phyloP scores from a whole-genome alignment of 139 green algal genomes.

The Coelastrella sp. region DNA sequence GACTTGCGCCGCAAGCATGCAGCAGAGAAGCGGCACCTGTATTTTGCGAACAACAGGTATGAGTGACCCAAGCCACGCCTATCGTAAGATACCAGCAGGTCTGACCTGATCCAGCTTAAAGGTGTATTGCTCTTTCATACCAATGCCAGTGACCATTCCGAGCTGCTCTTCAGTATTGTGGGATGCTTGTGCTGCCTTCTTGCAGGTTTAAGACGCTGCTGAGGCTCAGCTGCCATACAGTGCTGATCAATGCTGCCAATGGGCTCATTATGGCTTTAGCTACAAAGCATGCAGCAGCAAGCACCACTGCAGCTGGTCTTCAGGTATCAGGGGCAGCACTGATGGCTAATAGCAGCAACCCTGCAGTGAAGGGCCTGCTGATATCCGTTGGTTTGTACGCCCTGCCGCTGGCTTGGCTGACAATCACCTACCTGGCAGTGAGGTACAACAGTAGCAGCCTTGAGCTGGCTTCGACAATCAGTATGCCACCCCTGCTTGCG shows the following conservation, averaged over 20 bases:
- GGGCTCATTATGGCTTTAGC: background rate
- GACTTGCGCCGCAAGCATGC: conserved; percentile 40
- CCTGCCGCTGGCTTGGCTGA: conserved; percentile 30
- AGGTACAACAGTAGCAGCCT: background rate
- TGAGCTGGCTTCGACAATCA: background rate
- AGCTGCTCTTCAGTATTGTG: too few species aligned
- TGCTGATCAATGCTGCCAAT: conserved; percentile 8
- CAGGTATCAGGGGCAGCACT: background rate
- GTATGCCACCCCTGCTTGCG: background rate
- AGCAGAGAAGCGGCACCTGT: conserved; percentile 1
- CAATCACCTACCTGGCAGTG: conserved; percentile 11
- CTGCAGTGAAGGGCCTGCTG: background rate
- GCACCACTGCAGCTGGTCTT: background rate
- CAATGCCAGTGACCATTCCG: too few species aligned
- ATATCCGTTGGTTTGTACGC: background rate
- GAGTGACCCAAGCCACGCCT: background rate
- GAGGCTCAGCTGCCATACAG: background rate
- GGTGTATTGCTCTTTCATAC: too few species aligned
- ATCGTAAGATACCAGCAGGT: background rate
- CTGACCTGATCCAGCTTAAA: too few species aligned
- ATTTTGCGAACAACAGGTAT: background rate
- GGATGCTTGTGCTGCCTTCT: too few species aligned
- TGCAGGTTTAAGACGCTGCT: conserved; percentile 39
- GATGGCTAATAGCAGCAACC: background rate
- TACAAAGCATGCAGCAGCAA: background rate